phyloP scores from a whole-genome alignment of 208 protist species.

The Naegleria lovaniensis region DNA sequence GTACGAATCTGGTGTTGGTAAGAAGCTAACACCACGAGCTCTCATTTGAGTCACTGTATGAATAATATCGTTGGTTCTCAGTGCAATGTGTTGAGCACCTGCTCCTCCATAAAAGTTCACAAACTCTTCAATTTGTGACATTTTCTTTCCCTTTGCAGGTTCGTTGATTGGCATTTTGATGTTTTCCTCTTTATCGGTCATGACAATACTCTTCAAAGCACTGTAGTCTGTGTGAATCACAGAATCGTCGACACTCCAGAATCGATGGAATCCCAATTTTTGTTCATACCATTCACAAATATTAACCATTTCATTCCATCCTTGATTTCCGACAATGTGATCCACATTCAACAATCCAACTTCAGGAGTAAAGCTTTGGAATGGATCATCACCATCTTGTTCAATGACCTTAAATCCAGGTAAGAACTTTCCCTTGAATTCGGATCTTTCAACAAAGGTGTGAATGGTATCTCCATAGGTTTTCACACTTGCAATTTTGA shows the following conservation, averaged over 20 bases:
- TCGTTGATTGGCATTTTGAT: conserved; percentile 80
- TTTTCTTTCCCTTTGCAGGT: conserved; percentile 60
- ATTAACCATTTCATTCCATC: conserved; percentile 56
- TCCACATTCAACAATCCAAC: conserved; percentile 51
- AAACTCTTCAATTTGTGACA: conserved; percentile 74
- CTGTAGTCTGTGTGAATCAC: conserved; percentile 69
- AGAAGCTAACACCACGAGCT: conserved; percentile 51
- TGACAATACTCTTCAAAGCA: conserved; percentile 61
- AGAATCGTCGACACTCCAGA: conserved; percentile 74
- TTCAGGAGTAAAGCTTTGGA: not conserved
- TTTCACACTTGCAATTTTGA: conserved; percentile 55
- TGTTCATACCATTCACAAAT: conserved; percentile 60
- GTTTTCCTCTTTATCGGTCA: conserved; percentile 54
- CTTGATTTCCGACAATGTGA: conserved; percentile 68
- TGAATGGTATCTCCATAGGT: conserved; percentile 66
- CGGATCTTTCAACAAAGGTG: conserved; percentile 59
- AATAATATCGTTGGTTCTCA: conserved; percentile 57
- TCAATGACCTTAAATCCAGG: conserved; percentile 49
- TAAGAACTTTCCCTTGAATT: conserved; percentile 58
- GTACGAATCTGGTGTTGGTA: conserved; percentile 57
- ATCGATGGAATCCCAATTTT: conserved; percentile 59
- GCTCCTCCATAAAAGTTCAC: conserved; percentile 72
- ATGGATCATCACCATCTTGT: not conserved
- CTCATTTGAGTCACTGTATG: conserved; percentile 33
- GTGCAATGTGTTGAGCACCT: conserved; percentile 74